Percentiles rank a stretch among this genome's conserved stretches.
Conservation (phyloP, 768 basidiomycete species). For the Russula virescens region DNA sequence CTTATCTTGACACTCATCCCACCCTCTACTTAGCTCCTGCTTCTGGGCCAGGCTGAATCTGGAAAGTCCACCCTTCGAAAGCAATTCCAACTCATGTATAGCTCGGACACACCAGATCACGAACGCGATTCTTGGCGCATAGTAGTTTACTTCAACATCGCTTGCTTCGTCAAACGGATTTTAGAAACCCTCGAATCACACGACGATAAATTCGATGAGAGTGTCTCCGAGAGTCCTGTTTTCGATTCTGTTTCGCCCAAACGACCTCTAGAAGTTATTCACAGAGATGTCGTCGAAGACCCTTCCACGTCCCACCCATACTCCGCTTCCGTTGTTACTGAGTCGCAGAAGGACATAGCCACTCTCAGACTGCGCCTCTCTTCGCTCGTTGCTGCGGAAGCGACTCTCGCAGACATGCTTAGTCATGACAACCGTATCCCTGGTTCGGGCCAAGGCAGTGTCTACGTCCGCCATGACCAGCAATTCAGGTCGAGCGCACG, state of each 20-base stretch:
- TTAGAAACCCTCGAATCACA: constrained; percentile 31
- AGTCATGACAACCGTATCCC: constrained; percentile 69
- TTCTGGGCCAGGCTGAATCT: constrained; percentile 74
- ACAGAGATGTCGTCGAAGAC: neutral
- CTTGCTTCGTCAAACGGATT: constrained; percentile 36
- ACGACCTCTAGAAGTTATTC: constrained; percentile 4
- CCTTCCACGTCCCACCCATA: neutral
- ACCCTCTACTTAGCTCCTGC: constrained; percentile 43
- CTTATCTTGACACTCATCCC: constrained; percentile 14
- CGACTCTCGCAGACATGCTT: constrained; percentile 60
- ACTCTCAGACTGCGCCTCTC: constrained; percentile 52
- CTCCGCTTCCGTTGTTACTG: constrained; percentile 6
- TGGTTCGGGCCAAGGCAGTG: constrained; percentile 66
- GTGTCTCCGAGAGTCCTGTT: neutral
- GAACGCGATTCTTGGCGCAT: constrained; percentile 74
- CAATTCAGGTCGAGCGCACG: constrained; percentile 55
- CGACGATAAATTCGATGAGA: constrained; percentile 20
- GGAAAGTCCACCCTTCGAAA: constrained; percentile 75
- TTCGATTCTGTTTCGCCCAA: constrained; percentile 8
- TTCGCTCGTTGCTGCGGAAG: constrained; percentile 55
- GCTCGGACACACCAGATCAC: constrained; percentile 59
- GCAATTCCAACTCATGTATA: constrained; percentile 79
- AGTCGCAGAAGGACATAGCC: constrained; percentile 23
- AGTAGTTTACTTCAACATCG: constrained; percentile 76
- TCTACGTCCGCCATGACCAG: constrained; percentile 79